Conservation (phyloP, 371 early-diverging fungal genomes). For the Mortierella sp. region DNA sequence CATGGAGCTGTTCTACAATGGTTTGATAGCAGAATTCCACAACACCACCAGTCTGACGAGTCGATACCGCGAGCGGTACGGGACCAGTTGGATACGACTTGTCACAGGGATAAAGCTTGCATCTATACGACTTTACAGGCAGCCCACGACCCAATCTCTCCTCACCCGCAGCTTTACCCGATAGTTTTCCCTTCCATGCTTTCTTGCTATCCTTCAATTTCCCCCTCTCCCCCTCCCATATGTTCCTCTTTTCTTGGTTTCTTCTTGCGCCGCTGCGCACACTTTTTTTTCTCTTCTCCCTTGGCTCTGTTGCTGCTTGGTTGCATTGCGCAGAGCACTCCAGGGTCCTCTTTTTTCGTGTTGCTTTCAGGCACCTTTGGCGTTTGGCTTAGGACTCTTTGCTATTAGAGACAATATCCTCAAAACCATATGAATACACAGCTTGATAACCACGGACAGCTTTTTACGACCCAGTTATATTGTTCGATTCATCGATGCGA, state of each 20-base stretch:
- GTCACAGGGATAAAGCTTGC: conserved; percentile 49
- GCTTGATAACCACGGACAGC: not conserved
- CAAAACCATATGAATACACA: not conserved
- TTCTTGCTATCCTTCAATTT: not conserved
- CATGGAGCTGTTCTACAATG: conserved; percentile 37
- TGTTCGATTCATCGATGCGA: not conserved
- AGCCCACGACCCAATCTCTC: conserved; percentile 44
- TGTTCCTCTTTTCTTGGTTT: not conserved
- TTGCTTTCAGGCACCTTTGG: not conserved
- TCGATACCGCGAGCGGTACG: conserved; percentile 52
- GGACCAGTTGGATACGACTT: conserved; percentile 49
- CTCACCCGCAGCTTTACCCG: conserved; percentile 51
- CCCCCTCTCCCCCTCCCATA: not conserved
- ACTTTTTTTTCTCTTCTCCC: not conserved
- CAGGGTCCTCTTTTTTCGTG: not conserved
- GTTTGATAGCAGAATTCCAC: conserved; percentile 36
- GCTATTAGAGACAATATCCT: not conserved
- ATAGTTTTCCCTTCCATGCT: conserved; percentile 12
- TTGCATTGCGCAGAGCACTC: not conserved
- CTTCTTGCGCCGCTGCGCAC: conserved; percentile 11
- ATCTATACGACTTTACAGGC: conserved; percentile 57
- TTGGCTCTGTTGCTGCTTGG: not conserved
- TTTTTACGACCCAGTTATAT: too few relatives aligned
- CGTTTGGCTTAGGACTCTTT: not conserved
- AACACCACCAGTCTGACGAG: conserved; percentile 33